Conservation (phyloP, 768 basidiomycete species). For the Lepiota venenata region DNA sequence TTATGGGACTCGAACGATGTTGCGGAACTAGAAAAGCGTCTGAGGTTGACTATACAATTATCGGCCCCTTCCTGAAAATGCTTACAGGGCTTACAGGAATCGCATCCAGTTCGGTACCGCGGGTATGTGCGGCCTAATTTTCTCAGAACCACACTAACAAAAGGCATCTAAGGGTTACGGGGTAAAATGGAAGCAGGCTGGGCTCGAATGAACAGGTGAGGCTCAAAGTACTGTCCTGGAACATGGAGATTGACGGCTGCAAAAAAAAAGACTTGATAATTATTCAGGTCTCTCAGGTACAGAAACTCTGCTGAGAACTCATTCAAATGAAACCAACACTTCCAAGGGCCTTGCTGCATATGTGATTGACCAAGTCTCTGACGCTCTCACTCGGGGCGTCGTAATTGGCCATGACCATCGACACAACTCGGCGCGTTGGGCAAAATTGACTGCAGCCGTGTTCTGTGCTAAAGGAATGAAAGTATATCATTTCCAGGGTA, state of each 20-base stretch:
- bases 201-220: conserved; percentile 82
- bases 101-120: conserved; percentile 90
- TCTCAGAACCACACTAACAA: neutral
- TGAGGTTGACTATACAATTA: conserved; percentile 38
- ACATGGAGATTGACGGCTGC: neutral
- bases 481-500: conserved; percentile 62
- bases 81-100: conserved; percentile 31
- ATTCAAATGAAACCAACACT: neutral
- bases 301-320: conserved; percentile 2
- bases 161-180: conserved; percentile 51
- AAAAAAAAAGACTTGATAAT: conserved; percentile 56
- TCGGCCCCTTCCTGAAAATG: neutral
- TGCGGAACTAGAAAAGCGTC: conserved; percentile 49
- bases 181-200: conserved; percentile 88
- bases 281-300: conserved; percentile 78
- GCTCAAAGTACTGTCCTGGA: neutral
- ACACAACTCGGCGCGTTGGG: conserved; percentile 77
- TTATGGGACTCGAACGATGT: conserved; percentile 40
- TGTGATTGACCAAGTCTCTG: conserved; percentile 46
- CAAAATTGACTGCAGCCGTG: conserved; percentile 65
- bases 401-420: conserved; percentile 89
- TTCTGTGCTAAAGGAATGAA: conserved; percentile 65
- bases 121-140: conserved; percentile 38
- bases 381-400: conserved; percentile 59
- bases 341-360: conserved; percentile 75